Evolutionary conservation across 2,329 filamentous ascomycete species (phyloP).

Genomic region (Fusarium solani-melongenae): DNA sequence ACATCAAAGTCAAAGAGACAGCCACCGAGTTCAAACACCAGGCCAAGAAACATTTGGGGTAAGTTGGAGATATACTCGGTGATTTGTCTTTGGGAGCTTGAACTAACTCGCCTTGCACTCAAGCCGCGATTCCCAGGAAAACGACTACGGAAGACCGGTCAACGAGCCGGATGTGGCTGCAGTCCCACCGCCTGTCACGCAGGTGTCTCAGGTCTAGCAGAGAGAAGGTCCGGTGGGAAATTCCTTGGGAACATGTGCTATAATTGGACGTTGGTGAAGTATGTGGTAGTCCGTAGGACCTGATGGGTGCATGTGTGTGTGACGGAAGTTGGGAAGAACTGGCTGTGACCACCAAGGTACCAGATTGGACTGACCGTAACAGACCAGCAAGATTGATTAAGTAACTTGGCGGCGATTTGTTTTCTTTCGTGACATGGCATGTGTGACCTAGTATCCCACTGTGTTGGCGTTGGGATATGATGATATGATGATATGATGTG

Average conservation of each 20-base stretch:
- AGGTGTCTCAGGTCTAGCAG: background rate
- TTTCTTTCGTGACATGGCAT: background rate
- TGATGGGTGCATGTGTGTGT: background rate
- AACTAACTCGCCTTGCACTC: background rate
- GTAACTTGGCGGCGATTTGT: background rate
- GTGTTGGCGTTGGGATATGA: too few relatives aligned
- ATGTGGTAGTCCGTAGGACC: background rate
- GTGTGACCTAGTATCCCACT: background rate
- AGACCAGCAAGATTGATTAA: background rate
- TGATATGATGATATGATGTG: too few relatives aligned
- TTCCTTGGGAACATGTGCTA: background rate
- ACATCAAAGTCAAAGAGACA: constrained; percentile 18
- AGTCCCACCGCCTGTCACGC: background rate
- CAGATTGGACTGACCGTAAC: background rate
- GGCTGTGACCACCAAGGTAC: background rate
- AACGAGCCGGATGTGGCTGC: background rate
- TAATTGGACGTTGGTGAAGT: background rate
- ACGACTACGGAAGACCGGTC: background rate
- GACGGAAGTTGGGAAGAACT: background rate
- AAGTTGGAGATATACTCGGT: background rate
- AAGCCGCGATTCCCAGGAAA: background rate
- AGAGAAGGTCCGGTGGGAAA: too few relatives aligned
- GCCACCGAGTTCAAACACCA: background rate
- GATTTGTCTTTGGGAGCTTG: background rate
- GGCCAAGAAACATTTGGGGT: background rate